These are phyloP conservation scores for Leptomonas seymouri DNA, from an alignment of 208 protist species.

Conservation along the genomic window DNA sequence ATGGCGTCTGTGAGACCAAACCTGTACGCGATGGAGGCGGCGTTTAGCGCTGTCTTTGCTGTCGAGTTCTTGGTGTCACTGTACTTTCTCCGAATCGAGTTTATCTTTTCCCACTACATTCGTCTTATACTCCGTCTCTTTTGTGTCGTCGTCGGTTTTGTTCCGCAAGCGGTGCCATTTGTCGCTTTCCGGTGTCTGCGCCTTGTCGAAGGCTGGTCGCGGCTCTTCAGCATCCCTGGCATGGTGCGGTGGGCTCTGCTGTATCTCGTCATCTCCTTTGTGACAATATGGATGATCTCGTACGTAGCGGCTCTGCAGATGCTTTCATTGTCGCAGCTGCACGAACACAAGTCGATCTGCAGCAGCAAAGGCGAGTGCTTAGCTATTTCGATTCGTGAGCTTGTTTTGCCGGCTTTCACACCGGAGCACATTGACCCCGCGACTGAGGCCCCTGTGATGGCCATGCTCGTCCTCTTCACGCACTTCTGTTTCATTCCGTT, in stretches of 20 bases:
- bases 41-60: constrained; percentile 55
- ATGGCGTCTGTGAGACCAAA: constrained; percentile 69
- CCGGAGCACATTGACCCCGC: constrained; percentile 43
- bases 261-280: constrained; percentile 55
- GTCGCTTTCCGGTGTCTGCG: constrained; percentile 64
- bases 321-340: constrained; percentile 8
- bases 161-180: constrained; percentile 61
- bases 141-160: constrained; percentile 61
- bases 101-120: constrained; percentile 63
- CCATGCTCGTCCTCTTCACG: constrained; percentile 55
- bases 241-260: constrained; percentile 67
- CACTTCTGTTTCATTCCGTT: constrained; percentile 71
- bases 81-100: constrained; percentile 62
- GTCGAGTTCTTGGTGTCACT: constrained; percentile 68
- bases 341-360: constrained; percentile 34
- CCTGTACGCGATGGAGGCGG: constrained; percentile 61
- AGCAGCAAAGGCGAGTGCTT: constrained; percentile 42
- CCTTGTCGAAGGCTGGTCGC: constrained; percentile 77
- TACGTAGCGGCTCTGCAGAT: constrained; percentile 73
- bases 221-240: constrained; percentile 59
- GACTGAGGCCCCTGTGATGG: constrained; percentile 52
- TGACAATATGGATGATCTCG: constrained; percentile 74
- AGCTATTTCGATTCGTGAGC: constrained; percentile 57
- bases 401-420: constrained; percentile 66
- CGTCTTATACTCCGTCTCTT: constrained; percentile 66